Conservation (phyloP, 2,329 filamentous ascomycete genomes). For the Diaporthe amygdali region DNA sequence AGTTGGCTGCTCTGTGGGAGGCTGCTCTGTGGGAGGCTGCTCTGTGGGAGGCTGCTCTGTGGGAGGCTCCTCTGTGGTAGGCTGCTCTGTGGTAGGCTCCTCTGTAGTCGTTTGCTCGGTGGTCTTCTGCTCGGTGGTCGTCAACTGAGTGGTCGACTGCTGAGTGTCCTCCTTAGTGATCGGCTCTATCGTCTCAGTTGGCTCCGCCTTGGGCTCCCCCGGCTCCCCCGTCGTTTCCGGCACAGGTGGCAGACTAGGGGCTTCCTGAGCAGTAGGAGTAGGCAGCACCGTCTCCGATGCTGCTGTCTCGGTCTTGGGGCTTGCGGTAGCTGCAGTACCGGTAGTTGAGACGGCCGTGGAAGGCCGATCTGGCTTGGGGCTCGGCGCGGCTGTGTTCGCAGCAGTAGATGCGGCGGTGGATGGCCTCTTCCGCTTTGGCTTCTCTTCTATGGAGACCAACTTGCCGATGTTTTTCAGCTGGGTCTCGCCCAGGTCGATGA, state of each 20-base stretch:
- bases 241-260: background rate
- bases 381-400: slow-evolving; percentile 34
- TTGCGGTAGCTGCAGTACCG: slow-evolving; percentile 3
- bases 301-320: slow-evolving; percentile 26
- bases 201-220: slow-evolving; percentile 23
- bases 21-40: too few relatives aligned
- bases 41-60: background rate
- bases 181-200: background rate
- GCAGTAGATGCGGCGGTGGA: slow-evolving; percentile 35
- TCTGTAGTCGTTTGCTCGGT: too few relatives aligned
- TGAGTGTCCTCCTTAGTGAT: background rate
- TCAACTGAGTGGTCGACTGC: background rate
- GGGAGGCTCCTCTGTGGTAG: background rate
- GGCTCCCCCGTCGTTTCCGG: slow-evolving; percentile 9
- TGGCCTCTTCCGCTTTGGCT: slow-evolving; percentile 56
- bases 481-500: slow-evolving; percentile 79
- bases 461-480: slow-evolving; percentile 75
- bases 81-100: too few relatives aligned
- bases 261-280: slow-evolving; percentile 7
- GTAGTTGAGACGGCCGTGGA: slow-evolving; percentile 15
- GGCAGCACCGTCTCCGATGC: slow-evolving; percentile 25
- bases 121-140: background rate
- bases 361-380: slow-evolving; percentile 32
- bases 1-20: too few relatives aligned
- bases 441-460: slow-evolving; percentile 66